Evolutionary conservation across 768 basidiomycete genomes (phyloP).

Genomic region (Ramaria sp.): DNA sequence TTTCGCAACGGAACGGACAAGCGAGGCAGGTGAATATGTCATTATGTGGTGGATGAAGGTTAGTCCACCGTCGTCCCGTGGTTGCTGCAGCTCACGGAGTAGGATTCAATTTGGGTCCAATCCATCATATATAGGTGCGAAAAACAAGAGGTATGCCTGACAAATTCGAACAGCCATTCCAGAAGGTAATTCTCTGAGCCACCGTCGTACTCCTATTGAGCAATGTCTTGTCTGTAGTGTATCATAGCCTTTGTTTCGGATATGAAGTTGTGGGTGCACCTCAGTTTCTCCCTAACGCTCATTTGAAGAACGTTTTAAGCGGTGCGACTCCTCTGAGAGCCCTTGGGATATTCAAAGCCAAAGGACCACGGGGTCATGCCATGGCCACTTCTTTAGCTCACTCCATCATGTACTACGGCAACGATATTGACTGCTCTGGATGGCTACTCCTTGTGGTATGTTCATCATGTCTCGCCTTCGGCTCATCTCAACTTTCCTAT

Average conservation of each 20-base stretch:
- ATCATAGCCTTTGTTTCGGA: conserved; percentile 76
- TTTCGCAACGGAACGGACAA: conserved; percentile 23
- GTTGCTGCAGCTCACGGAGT: neutral
- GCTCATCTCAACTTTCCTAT: neutral
- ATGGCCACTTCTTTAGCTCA: conserved; percentile 66
- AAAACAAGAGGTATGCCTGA: conserved; percentile 51
- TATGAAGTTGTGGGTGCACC: conserved; percentile 50
- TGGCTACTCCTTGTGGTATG: conserved; percentile 73
- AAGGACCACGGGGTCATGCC: conserved; percentile 27
- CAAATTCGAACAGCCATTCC: conserved; percentile 58
- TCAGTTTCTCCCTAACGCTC: neutral
- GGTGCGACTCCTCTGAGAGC: conserved; percentile 43
- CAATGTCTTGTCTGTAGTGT: conserved; percentile 39
- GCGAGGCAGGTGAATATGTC: conserved; percentile 36
- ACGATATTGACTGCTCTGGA: conserved; percentile 67
- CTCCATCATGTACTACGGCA: conserved; percentile 47
- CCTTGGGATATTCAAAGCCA: conserved; percentile 40
- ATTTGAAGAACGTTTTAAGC: conserved; percentile 25
- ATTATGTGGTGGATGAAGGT: conserved; percentile 65
- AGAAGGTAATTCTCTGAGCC: conserved; percentile 41
- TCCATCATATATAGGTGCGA: neutral
- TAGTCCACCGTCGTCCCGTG: neutral
- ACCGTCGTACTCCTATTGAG: neutral
- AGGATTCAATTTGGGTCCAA: neutral
- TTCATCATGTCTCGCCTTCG: conserved; percentile 2